Evolutionary conservation across 768 basidiomycete genomes (phyloP).

Genomic region (Lactarius deliciosus): DNA sequence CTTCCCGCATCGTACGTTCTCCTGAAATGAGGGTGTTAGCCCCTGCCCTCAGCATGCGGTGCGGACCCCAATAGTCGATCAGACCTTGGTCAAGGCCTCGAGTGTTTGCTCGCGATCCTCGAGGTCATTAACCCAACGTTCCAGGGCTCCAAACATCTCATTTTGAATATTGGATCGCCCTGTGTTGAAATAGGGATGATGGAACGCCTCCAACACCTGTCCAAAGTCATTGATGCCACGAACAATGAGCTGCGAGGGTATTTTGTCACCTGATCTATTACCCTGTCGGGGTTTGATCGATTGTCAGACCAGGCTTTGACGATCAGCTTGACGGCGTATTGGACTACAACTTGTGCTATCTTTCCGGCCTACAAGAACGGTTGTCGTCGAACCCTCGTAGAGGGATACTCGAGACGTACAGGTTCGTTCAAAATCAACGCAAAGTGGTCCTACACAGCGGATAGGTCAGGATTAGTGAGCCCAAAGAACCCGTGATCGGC

Average conservation of each 20-base stretch:
- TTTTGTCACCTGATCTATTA: constrained; percentile 45
- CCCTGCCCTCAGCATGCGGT: not conserved
- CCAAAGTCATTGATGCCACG: not conserved
- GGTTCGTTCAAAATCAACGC: constrained; percentile 71
- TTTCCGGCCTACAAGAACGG: constrained; percentile 49
- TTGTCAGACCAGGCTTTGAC: constrained; percentile 57
- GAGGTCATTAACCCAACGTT: constrained; percentile 53
- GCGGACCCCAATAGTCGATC: constrained; percentile 15
- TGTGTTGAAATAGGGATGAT: constrained; percentile 65
- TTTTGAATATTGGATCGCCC: constrained; percentile 55
- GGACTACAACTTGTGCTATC: constrained; percentile 66
- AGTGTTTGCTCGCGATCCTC: constrained; percentile 48
- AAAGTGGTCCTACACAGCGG: constrained; percentile 58
- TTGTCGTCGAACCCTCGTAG: not conserved
- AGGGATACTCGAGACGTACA: not conserved
- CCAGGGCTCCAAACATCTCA: constrained; percentile 57
- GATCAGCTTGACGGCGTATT: constrained; percentile 57
- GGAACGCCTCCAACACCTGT: constrained; percentile 61
- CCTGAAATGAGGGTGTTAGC: constrained; percentile 2
- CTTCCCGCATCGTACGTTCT: constrained; percentile 16
- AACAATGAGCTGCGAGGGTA: not conserved
- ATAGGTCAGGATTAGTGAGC: not conserved
- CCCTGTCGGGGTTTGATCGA: constrained; percentile 43
- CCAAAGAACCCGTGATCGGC: not conserved
- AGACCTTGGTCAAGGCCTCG: constrained; percentile 52